Conservation (phyloP, 2,329 filamentous ascomycete genomes). For the Cytospora piceicola region DNA sequence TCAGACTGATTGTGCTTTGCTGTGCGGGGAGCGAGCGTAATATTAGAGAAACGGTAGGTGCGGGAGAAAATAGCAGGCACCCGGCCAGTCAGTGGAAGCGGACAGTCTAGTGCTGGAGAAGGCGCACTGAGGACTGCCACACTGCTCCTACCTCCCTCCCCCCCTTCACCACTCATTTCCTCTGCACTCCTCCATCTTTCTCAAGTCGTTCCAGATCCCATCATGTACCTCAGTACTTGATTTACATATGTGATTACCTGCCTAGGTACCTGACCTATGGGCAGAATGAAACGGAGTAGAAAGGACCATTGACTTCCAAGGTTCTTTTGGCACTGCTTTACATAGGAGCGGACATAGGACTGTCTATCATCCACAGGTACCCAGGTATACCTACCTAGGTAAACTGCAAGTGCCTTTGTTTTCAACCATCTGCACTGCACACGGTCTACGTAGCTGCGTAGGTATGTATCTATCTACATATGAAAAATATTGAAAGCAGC, state of each 20-base stretch:
- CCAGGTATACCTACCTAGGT: neutral
- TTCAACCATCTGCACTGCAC: neutral
- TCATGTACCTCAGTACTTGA: neutral
- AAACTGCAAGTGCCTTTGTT: neutral
- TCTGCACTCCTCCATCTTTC: slow-evolving; percentile 7
- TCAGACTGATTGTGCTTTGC: slow-evolving; percentile 6
- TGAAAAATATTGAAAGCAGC: neutral
- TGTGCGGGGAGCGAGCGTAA: slow-evolving; percentile 4
- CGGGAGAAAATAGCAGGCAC: slow-evolving; percentile 4
- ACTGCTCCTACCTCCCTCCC: slow-evolving; percentile 16
- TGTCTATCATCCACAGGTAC: neutral
- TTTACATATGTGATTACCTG: no score
- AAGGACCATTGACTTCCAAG: neutral
- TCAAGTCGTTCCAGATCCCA: neutral
- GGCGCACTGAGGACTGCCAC: slow-evolving; percentile 18
- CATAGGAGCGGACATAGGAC: no score
- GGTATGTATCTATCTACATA: neutral
- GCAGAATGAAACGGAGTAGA: no score
- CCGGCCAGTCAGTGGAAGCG: slow-evolving; percentile 9
- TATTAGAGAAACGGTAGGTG: slow-evolving; percentile 2
- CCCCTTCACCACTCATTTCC: slow-evolving; percentile 3
- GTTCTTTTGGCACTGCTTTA: neutral
- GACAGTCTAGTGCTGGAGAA: slow-evolving; percentile 12
- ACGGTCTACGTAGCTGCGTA: neutral
- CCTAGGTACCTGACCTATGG: no score